Evolutionary conservation across 768 basidiomycete species (phyloP), one percentile per base, ranked within the genome.

Genomic region (Naganishia vaughanmartiniae): DNA sequence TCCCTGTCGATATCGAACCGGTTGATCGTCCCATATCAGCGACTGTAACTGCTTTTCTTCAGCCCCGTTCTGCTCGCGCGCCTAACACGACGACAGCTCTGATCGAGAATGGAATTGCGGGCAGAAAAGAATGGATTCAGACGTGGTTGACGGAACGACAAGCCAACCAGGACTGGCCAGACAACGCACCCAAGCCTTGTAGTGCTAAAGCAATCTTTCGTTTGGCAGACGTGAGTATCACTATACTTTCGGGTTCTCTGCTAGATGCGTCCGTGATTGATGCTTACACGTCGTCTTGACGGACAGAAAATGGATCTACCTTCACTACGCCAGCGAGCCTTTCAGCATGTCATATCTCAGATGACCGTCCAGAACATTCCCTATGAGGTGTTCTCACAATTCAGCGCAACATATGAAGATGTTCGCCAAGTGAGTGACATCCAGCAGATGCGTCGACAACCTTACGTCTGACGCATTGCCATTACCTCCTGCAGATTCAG

Each of bases 141-240:
- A 84, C 85, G 55, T 93, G 90, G 90, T 83, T 85, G 76, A 80
- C 80, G 54, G 82, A 83, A 46, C 72, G 73, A 39, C 19, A 36
- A 21, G 46, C 36, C 21, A 31, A n/a, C 19, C 34, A 34, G 26
- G 36, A 34, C 28, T 71, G 69, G 54, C 74, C 74, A 17, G 70
- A 11, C 19, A 30, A 33, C 28, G 28, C 85, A 55, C 89, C 90
- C 1, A 83, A 85, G n/a, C 87, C 87, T 0, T 91, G 90, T 75
- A 91, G 90, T 33, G 90, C 91, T 17, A 93, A 93, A 79, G 89
- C 91, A 2, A 87, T 88, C 11, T 93, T 91, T 77, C 84, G 90
- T 60, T 84, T 92, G 33, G 92, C 92, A 21, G 92, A 93, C 76
- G 90, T 91, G 73, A 76, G 88, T 83, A 21, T 15, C 3, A 11